Evolutionary conservation across 2,329 filamentous ascomycete species (phyloP).

Genomic region (Parastagonospora nodorum): DNA sequence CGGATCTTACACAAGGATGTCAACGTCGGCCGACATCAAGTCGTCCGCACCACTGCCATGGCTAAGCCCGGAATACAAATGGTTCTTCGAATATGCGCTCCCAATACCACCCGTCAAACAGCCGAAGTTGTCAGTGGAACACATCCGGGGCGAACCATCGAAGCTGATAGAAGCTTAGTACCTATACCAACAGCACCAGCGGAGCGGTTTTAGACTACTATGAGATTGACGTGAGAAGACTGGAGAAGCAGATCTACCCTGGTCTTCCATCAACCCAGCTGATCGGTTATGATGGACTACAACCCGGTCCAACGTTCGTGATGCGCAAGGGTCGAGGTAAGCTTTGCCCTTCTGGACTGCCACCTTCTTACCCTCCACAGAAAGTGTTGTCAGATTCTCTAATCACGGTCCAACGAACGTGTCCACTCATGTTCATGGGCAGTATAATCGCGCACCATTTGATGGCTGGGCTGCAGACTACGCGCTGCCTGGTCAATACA

Average conservation of each 20-base stretch:
- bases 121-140: constrained; percentile 46
- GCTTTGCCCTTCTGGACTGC: constrained; percentile 2
- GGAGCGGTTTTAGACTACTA: constrained; percentile 53
- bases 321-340: constrained; percentile 52
- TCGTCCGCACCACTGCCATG: constrained; percentile 20
- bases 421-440: constrained; percentile 62
- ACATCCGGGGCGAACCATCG: neutral
- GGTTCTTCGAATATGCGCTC: constrained; percentile 49
- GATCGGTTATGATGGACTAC: constrained; percentile 60
- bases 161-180: constrained; percentile 29
- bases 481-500: constrained; percentile 59
- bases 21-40: constrained; percentile 4
- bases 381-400: constrained; percentile 60
- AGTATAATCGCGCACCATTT: constrained; percentile 53
- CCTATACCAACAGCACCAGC: constrained; percentile 42
- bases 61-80: constrained; percentile 45
- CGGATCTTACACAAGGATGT: neutral
- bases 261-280: constrained; percentile 47
- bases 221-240: constrained; percentile 50
- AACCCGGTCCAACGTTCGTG: constrained; percentile 60
- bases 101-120: constrained; percentile 54
- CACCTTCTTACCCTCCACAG: constrained; percentile 20
- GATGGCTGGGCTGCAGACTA: constrained; percentile 62
- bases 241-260: constrained; percentile 52
- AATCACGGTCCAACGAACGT: constrained; percentile 55